phyloP scores from a whole-genome alignment of 495 filamentous ascomycete species.

The Trypethelium eluteriae region DNA sequence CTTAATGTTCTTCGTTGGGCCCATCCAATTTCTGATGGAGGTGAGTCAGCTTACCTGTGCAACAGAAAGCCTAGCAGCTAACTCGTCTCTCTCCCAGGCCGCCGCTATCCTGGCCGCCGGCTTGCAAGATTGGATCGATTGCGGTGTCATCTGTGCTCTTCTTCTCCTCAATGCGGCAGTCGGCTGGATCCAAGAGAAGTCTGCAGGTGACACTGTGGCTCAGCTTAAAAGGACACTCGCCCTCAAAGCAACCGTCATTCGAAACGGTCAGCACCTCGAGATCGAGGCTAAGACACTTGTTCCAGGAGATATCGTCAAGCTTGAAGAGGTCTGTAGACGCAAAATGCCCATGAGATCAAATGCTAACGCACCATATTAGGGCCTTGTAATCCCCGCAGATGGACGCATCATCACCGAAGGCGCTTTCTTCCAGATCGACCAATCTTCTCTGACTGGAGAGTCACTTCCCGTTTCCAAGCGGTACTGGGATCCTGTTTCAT shows the following conservation, averaged over 20 bases:
- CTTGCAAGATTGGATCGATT: conserved; percentile 75
- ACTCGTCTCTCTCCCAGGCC: conserved; percentile 39
- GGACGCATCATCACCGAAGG: conserved; percentile 72
- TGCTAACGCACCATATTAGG: conserved; percentile 33
- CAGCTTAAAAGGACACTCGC: conserved; percentile 85
- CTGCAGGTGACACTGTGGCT: conserved; percentile 87
- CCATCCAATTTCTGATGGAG: conserved; percentile 94
- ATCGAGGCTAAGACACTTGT: conserved; percentile 73
- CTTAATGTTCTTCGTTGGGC: conserved; percentile 74
- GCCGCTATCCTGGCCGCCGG: conserved; percentile 69
- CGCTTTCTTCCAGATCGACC: conserved; percentile 81
- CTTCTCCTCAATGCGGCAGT: conserved; percentile 74
- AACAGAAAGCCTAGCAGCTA: not conserved
- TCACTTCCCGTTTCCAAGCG: conserved; percentile 86
- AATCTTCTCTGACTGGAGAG: conserved; percentile 87
- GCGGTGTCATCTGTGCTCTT: conserved; percentile 68
- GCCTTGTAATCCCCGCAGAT: conserved; percentile 84
- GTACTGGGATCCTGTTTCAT: conserved; percentile 67
- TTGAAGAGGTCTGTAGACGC: conserved; percentile 57
- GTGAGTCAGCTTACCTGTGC: conserved; percentile 39
- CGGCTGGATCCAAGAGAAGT: conserved; percentile 82
- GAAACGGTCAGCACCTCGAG: conserved; percentile 63
- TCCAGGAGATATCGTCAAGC: conserved; percentile 79
- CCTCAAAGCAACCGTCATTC: conserved; percentile 74
- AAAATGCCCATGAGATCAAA: not conserved